Evolutionary conservation across 2,329 filamentous ascomycete species (phyloP), one percentile per base, ranked within the genome.

Genomic region (Arthroderma sp.): DNA sequence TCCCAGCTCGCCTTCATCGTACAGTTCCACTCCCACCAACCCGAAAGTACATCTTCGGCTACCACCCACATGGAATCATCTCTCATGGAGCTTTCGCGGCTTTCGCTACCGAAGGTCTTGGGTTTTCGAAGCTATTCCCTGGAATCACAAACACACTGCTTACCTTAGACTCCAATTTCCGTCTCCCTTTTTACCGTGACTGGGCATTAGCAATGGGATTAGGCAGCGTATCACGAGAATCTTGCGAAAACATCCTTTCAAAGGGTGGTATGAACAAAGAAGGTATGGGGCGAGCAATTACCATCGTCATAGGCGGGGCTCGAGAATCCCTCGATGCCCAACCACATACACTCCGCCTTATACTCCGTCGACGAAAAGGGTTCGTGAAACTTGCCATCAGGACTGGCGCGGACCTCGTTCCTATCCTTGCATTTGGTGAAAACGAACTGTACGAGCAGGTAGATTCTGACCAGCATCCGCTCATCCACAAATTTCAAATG

Each of bases 21-120:
- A 93, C 88, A 2, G 81, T 86, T 63, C 79, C 85, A 58, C 81
- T 98, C 5, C 81, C 87, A 21, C 81, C 89, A 0, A 89, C 86
- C 1, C 80, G 90, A 61, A 95, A 95, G 72, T 98, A 97, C 74
- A 90, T 98, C 61, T 90, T 98, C 66, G 91, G 91, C 47, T 97
- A 97, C 71, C 93, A 97, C 66, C 93, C 93, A 0, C 93, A 98
- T 68, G 91, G 93, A 23, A 97, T 98, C 71, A 96, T 98, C 66
- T 93, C 87, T 4, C 89, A 96, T 65, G 93, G 91, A n/a, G 91
- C 91, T 0, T 96, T 91, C 74, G 88, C 84, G 4, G 87, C 91
- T 4, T 97, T 97, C 67, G 87, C 80, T 2, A 97, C 91, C 0
- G 91, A 96, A 65, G 89, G 89, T 0, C 79, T 96, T 0, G 89